These are phyloP conservation scores for Annona cherimola DNA, from an alignment of 164 flowering plant species.

Conservation along the genomic window DNA sequence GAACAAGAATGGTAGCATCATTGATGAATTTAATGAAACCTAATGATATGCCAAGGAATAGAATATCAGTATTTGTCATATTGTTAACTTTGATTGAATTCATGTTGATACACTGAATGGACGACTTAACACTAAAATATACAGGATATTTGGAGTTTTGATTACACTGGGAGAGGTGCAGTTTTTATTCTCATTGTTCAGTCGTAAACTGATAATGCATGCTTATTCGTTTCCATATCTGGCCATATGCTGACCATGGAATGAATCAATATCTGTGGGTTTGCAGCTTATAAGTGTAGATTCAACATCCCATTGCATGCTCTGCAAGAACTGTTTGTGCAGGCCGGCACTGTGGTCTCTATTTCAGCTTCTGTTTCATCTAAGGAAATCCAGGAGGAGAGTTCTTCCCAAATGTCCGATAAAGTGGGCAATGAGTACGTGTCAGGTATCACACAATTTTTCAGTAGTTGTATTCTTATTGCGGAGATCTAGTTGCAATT, in stretches of 20 bases:
- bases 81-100: not conserved
- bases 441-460: slow-evolving; percentile 31
- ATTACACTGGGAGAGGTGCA: not conserved
- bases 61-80: not conserved
- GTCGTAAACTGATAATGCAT: not conserved
- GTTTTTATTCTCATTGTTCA: not conserved
- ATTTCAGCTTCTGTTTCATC: slow-evolving; percentile 10
- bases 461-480: not conserved
- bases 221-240: not conserved
- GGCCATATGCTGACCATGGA: not conserved
- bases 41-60: not conserved
- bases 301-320: slow-evolving; percentile 25
- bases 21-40: too few relatives aligned
- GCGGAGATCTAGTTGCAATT: not conserved
- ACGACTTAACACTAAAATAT: not conserved
- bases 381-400: slow-evolving; percentile 17
- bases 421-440: slow-evolving; percentile 12
- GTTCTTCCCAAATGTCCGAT: slow-evolving; percentile 2
- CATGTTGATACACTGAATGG: not conserved
- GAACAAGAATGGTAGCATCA: too few relatives aligned
- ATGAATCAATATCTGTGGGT: not conserved
- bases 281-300: slow-evolving; percentile 37
- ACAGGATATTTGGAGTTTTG: too few relatives aligned
- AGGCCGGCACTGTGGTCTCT: slow-evolving; percentile 7
- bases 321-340: slow-evolving; percentile 17